phyloP scores from a whole-genome alignment of 2,329 filamentous ascomycete species.

The Phyllosticta citriasiana region DNA sequence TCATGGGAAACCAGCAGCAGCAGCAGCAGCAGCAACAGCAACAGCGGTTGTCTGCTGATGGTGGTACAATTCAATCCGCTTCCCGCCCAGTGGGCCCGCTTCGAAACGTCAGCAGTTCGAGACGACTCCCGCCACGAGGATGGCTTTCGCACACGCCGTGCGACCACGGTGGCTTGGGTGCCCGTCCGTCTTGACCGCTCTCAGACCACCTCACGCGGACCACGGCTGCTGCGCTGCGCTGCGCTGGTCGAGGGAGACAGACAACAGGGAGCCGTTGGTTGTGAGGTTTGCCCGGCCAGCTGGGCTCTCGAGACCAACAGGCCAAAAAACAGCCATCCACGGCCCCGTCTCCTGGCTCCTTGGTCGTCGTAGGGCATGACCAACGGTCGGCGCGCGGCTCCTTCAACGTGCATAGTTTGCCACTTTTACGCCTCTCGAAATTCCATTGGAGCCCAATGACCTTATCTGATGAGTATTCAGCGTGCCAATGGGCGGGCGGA shows the following conservation, averaged over 20 bases:
- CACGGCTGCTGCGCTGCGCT: neutral
- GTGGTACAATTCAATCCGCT: neutral
- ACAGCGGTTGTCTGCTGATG: neutral
- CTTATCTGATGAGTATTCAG: neutral
- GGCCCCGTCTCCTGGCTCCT: neutral
- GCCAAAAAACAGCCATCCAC: neutral
- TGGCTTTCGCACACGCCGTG: neutral
- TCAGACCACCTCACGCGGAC: neutral
- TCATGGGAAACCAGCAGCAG: neutral
- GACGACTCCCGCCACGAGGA: neutral
- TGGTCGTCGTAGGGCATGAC: neutral
- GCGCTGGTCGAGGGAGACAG: neutral
- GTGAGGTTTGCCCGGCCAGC: neutral
- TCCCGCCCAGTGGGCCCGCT: neutral
- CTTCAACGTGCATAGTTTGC: neutral
- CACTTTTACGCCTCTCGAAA: neutral
- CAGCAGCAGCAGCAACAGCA: neutral
- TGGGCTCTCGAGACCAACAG: neutral
- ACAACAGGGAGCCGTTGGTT: neutral
- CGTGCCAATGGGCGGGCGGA: neutral
- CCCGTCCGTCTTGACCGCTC: neutral
- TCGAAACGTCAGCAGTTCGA: neutral
- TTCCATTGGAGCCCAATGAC: neutral
- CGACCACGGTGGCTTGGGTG: neutral
- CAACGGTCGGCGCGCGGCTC: neutral